A percentile compares a stretch with the other conserved stretches of the same genome.
Evolutionary conservation across 331 rosid genomes (phyloP).

Genomic region (Stylosanthes scabra): DNA sequence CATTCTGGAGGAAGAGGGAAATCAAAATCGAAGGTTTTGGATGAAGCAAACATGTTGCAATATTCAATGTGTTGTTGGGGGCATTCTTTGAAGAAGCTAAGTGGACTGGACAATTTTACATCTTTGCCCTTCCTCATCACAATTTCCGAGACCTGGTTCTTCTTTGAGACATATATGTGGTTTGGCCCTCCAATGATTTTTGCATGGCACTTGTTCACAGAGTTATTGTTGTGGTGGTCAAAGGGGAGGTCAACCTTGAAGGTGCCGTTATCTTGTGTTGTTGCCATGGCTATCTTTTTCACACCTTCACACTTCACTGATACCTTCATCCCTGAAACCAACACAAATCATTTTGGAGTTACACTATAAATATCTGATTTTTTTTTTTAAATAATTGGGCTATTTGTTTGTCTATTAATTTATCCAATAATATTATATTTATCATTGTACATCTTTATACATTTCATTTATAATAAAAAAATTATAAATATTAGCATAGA

Average conservation of each 20-base stretch:
- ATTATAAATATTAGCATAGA: too few relatives aligned
- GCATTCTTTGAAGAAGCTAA: slow-evolving; percentile 62
- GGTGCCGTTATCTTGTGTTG: slow-evolving; percentile 66
- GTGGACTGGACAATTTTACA: slow-evolving; percentile 52
- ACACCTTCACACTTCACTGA: slow-evolving; percentile 69
- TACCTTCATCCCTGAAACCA: slow-evolving; percentile 64
- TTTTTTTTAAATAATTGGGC: too few relatives aligned
- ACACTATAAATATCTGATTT: too few relatives aligned
- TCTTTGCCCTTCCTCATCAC: slow-evolving; percentile 42
- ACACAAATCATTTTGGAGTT: too few relatives aligned
- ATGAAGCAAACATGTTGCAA: slow-evolving; percentile 52
- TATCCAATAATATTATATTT: too few relatives aligned
- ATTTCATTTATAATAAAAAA: too few relatives aligned
- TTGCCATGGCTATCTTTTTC: slow-evolving; percentile 48
- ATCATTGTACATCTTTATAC: too few relatives aligned
- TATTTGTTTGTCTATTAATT: too few relatives aligned
- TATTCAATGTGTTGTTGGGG: slow-evolving; percentile 42
- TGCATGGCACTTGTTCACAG: slow-evolving; percentile 54
- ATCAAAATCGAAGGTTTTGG: slow-evolving; percentile 66
- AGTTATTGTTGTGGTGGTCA: slow-evolving; percentile 8
- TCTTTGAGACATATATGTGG: slow-evolving; percentile 60
- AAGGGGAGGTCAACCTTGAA: slow-evolving; percentile 60
- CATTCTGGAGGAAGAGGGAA: slow-evolving; percentile 79
- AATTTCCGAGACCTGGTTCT: slow-evolving; percentile 48
- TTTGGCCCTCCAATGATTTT: slow-evolving; percentile 72